phyloP scores from a whole-genome alignment of 768 basidiomycete species.

The Boletus rubescentipes region DNA sequence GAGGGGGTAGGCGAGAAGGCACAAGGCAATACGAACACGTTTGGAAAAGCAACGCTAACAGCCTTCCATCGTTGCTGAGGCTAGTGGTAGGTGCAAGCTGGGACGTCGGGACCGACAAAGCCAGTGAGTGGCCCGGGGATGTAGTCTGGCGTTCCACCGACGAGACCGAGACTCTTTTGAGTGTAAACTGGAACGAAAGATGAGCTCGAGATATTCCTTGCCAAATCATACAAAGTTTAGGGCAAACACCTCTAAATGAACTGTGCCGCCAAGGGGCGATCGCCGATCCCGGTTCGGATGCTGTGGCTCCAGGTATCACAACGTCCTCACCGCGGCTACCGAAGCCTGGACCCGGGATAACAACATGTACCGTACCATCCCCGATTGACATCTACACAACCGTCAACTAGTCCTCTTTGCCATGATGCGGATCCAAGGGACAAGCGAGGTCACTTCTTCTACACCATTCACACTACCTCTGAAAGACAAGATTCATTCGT shows the following conservation, averaged over 20 bases:
- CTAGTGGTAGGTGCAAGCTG: slow-evolving; percentile 78
- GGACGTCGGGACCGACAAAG: slow-evolving; percentile 64
- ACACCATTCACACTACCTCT: too few relatives aligned
- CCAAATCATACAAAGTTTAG: slow-evolving; percentile 7
- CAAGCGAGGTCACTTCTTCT: too few relatives aligned
- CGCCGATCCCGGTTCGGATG: too few relatives aligned
- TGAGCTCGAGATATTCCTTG: slow-evolving; percentile 3
- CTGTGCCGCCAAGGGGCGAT: too few relatives aligned
- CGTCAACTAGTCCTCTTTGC: too few relatives aligned
- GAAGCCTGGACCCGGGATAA: too few relatives aligned
- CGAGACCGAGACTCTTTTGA: slow-evolving; percentile 89
- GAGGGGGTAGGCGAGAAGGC: slow-evolving; percentile 8
- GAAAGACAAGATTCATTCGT: too few relatives aligned
- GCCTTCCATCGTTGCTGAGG: slow-evolving; percentile 82
- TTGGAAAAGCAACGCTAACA: slow-evolving; percentile 81
- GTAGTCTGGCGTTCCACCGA: slow-evolving; percentile 81
- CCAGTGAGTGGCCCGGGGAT: slow-evolving; percentile 55
- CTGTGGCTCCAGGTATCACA: too few relatives aligned
- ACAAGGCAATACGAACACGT: slow-evolving; percentile 50
- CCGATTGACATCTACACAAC: too few relatives aligned
- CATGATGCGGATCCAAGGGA: too few relatives aligned
- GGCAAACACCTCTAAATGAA: slow-evolving; percentile 12
- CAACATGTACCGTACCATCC: too few relatives aligned
- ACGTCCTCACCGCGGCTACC: too few relatives aligned
- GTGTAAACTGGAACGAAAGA: slow-evolving; percentile 66